phyloP scores from a whole-genome alignment of 2,329 filamentous ascomycete genomes.

The Curvularia hawaiiensis region DNA sequence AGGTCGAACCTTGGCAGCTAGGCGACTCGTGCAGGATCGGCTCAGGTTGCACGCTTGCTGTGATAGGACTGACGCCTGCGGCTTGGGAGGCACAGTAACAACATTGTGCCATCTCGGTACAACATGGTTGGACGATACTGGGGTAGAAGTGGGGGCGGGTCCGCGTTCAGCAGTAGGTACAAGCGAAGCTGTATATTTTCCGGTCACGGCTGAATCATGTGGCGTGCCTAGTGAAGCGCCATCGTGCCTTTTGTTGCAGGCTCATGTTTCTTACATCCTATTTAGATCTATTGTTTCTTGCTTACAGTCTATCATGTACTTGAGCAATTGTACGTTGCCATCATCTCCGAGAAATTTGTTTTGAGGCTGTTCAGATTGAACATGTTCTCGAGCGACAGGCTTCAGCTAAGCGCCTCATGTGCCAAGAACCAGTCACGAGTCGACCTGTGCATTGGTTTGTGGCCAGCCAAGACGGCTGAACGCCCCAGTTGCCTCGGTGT shows the following conservation, averaged over 20 bases:
- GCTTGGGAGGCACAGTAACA: background rate
- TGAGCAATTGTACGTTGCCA: background rate
- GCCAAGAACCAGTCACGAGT: constrained; percentile 1
- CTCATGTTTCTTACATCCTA: background rate
- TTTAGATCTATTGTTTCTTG: background rate
- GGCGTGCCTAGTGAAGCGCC: background rate
- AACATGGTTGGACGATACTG: constrained; percentile 1
- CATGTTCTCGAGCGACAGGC: background rate
- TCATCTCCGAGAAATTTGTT: background rate
- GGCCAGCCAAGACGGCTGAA: constrained; percentile 6
- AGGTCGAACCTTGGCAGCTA: constrained; percentile 8
- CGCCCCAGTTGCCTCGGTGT: background rate
- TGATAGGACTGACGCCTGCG: constrained; percentile 5
- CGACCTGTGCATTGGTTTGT: background rate
- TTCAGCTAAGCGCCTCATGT: background rate
- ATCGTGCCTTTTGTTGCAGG: background rate
- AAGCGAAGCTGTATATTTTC: constrained; percentile 6
- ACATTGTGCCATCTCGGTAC: background rate
- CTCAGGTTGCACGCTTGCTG: background rate
- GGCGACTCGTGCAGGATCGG: constrained; percentile 1
- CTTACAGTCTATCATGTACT: background rate
- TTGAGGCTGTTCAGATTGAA: background rate
- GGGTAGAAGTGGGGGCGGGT: background rate
- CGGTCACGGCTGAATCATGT: constrained; percentile 7
- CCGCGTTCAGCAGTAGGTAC: background rate